A percentile compares a stretch with the other conserved stretches of the same genome.
Evolutionary conservation across 257 asterid genomes (phyloP).

Genomic region (Jaltomata sinuosa): DNA sequence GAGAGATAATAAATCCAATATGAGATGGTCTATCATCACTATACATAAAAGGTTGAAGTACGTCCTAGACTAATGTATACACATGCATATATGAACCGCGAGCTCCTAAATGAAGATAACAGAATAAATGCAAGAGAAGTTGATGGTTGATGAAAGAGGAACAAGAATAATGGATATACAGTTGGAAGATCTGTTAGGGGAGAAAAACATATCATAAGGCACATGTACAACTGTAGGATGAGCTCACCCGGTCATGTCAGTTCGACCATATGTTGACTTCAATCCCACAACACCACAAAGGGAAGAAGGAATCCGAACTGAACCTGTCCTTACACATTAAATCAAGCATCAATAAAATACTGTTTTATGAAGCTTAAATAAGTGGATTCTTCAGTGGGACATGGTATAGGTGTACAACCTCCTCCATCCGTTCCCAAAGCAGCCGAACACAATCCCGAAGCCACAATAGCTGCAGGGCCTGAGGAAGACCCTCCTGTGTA

Average conservation of each 20-base stretch:
- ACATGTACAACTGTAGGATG: neutral
- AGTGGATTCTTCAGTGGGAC: constrained; percentile 11
- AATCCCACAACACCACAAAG: constrained; percentile 95
- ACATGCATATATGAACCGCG: neutral
- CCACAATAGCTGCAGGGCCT: constrained; percentile 96
- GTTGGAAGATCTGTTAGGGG: neutral
- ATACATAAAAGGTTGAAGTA: neutral
- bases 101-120: neutral
- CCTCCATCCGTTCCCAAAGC: constrained; percentile 99
- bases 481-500: constrained; percentile 99
- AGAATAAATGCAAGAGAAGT: neutral
- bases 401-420: constrained; percentile 50
- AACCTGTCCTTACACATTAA: constrained; percentile 48
- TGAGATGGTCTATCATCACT: neutral
- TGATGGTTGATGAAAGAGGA: neutral
- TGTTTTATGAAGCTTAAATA: neutral
- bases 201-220: neutral
- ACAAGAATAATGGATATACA: neutral
- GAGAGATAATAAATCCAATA: neutral
- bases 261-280: constrained; percentile 85
- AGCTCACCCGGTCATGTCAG: constrained; percentile 75
- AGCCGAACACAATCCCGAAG: constrained; percentile 92
- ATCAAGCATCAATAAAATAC: constrained; percentile 10
- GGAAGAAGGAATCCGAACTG: constrained; percentile 91
- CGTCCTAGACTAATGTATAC: neutral